Base-by-base conservation (phyloP, 106 monocot species). In the Platanthera guangdongensis region DNA sequence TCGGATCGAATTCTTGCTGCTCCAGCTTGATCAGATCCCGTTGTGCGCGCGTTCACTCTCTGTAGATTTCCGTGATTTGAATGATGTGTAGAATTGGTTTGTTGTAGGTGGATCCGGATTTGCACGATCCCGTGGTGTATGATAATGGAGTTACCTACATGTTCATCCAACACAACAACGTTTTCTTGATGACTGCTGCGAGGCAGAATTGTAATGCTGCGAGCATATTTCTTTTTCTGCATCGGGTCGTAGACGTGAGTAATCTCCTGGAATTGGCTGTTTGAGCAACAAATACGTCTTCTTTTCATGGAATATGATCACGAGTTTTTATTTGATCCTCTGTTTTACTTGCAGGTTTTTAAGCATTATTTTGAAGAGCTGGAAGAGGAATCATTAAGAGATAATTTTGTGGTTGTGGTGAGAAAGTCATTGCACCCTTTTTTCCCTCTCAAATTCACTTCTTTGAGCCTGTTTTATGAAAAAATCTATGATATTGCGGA, bases 381-480 rank as follows among this genome's bases (percentile, higher is more conserved):
- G 69, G 95, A 95, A 48, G 95, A 95, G 79, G 95, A 95, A 78
- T 95, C 95, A 15, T 72, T 95, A 4, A 92, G 95, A 78, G 95
- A 95, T 87, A 95, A 95, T 81, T 95, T 95, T 80, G 95, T 95
- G 54, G 95, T 95, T 46, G 92, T 95, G 92, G 95, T 95, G 76
- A 85, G 81, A 67, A 75, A 63, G 69, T 63, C 39, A 47, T 71
- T 32, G 39, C 22, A 5, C 13, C 11, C 22, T 67, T 32, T 39
- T 3, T 3, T 3, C 39, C 39, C 39, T 3, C 39, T 3, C 39
- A 39, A 39, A 39, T 39, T 39, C 22, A 12, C 57, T 39, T 54
- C 62, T 72, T 47, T 79, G 19, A 46, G 46, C 53, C 21, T 68
- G 62, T 62, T 9, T 48, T 74, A 45, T 47, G 8, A 12, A 70